Evolutionary conservation across 768 basidiomycete genomes (phyloP), one percentile per base, ranked within the genome.

Genomic region (Rhizopogon sp.): DNA sequence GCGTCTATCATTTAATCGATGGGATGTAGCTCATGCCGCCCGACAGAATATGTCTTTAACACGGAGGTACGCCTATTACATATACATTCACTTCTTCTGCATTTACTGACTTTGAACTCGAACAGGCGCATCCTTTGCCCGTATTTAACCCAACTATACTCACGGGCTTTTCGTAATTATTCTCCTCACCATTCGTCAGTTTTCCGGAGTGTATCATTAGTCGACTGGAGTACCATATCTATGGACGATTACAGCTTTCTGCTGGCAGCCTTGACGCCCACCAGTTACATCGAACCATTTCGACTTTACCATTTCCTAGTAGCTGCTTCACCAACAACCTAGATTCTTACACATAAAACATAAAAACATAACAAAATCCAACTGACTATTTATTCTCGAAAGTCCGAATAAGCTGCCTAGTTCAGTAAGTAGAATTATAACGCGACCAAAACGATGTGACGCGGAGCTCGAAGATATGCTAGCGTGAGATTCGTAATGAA

Each of bases 31-130:
- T 39, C 42, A 41, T 53, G 20, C 33, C 35, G 20, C 20, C 41
- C 9, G 4, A 22, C 59, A 91, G 90, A 85, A 66, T 86, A 87
- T 62, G 92, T 97, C 7, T 90, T 97, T 72, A 97, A 96, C 62
- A 97, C 95, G 1, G 95, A 98, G 79, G 88, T 88, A 59, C 50
- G 71, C 56, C 46, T 43, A 16, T 14, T 13, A n/a, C 28, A 39
- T 43, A 8, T 29, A 20, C 20, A 31, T 17, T 46, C 29, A 31
- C 46, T 20, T 40, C 43, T 44, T 43, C 16, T 53, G 28, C 17
- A 33, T 39, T 35, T 33, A 47, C 53, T 46, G 37, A 39, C 29
- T 16, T 52, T 50, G 49, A 42, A 55, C 16, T 31, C 39, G 22
- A 52, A 25, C 55, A 86, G 82, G 85, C 81, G 10, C 85, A 88